Conservation (phyloP, 768 basidiomycete genomes). For the Lactifluus volemus region DNA sequence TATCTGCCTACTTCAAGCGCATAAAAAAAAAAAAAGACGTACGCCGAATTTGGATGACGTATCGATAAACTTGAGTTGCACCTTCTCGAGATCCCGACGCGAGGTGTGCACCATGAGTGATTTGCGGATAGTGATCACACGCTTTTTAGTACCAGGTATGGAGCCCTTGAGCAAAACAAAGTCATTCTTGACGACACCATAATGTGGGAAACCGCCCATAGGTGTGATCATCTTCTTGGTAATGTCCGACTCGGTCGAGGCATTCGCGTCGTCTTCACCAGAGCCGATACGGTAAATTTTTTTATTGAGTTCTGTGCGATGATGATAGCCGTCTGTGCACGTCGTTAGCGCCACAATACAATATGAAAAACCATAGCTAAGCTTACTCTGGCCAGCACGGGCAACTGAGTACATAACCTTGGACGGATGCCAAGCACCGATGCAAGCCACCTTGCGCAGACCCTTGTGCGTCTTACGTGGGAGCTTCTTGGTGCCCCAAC, state of each 20-base stretch:
- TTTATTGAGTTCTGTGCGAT: constrained; percentile 98
- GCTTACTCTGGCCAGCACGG: constrained; percentile 97
- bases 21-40: constrained; percentile 30
- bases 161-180: constrained; percentile 96
- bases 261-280: constrained; percentile 69
- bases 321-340: constrained; percentile 77
- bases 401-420: constrained; percentile 99
- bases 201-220: constrained; percentile 98
- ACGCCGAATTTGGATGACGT: constrained; percentile 96
- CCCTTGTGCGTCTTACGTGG: constrained; percentile 99
- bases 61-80: constrained; percentile 97
- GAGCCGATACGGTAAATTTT: constrained; percentile 94
- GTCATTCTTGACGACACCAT: constrained; percentile 98
- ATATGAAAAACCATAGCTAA: constrained; percentile 6
- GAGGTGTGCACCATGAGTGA: constrained; percentile 95
- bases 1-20: neutral
- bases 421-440: constrained; percentile 96
- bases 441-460: constrained; percentile 99
- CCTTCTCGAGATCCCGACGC: constrained; percentile 95
- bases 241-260: constrained; percentile 90
- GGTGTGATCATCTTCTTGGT: constrained; percentile 93
- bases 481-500: constrained; percentile 99
- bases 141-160: constrained; percentile 94
- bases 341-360: constrained; percentile 1
- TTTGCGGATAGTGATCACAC: constrained; percentile 95